Evolutionary conservation across 1,284 basidiomycete genomes (phyloP).

Genomic region (Microbotryomycetes sp.): DNA sequence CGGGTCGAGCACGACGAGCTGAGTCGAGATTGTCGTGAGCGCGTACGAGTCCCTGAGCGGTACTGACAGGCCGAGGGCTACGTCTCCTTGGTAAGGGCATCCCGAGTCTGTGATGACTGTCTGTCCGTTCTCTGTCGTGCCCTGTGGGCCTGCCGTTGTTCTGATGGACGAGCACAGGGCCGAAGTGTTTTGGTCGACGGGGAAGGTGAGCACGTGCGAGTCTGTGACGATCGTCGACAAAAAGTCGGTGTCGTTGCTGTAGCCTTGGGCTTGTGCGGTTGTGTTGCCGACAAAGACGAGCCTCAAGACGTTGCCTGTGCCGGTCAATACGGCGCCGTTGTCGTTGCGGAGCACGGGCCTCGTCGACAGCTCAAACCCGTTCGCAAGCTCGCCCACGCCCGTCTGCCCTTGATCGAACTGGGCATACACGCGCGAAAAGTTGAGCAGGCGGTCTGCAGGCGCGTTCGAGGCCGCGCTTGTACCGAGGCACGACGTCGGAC

Average conservation of each 20-base stretch:
- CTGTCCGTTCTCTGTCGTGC: constrained; percentile 25
- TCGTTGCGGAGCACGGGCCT: constrained; percentile 12
- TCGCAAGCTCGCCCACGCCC: constrained; percentile 8
- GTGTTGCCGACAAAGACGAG: constrained; percentile 29
- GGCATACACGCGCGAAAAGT: constrained; percentile 24
- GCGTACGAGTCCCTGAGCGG: constrained; percentile 63
- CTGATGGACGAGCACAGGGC: constrained; percentile 68
- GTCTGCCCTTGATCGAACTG: constrained; percentile 30
- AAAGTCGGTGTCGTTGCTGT: constrained; percentile 29
- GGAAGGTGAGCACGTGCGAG: constrained; percentile 68
- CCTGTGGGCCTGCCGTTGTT: constrained; percentile 46
- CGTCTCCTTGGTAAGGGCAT: constrained; percentile 31
- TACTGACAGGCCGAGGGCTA: constrained; percentile 71
- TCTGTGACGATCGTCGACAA: constrained; percentile 31
- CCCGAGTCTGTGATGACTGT: constrained; percentile 20
- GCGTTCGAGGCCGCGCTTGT: constrained; percentile 13
- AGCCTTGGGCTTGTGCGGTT: constrained; percentile 21
- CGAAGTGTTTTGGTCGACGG: constrained; percentile 59
- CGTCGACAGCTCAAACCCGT: constrained; percentile 7
- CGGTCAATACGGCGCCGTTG: constrained; percentile 15
- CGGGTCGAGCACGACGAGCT: constrained; percentile 79
- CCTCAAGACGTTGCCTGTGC: constrained; percentile 24
- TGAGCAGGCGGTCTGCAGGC: constrained; percentile 19
- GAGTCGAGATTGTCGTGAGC: constrained; percentile 74
- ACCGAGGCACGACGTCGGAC: constrained; percentile 20